Evolutionary conservation across 805 yeast genomes (phyloP), one percentile per base, ranked within the genome.

Genomic region (Candida gorgasii): DNA sequence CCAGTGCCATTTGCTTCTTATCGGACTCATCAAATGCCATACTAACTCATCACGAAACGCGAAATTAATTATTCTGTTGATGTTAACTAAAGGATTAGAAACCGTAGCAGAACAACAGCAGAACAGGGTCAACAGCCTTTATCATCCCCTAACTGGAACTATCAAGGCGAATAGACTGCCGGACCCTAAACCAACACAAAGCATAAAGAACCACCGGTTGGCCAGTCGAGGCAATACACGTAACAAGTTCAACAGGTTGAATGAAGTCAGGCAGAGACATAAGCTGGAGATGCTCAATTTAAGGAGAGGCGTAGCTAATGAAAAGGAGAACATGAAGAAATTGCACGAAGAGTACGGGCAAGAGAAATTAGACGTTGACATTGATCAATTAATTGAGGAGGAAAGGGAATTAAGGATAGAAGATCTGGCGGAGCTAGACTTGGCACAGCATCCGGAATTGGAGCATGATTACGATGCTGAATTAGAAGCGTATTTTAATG

Each of bases 371-470:
- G 48, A 46, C 3, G 36, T 48, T 7, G 61, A 55, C 22, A 40
- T 51, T 11, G 59, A 60, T 26, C 50, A 49, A 36, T 46, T 59
- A 27, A 48, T 61, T 7, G 59, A 59, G 8, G 63, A 59, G 17
- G 61, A 62, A 36, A 32, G 49, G 26, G 49, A 49, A 16, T 18
- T 44, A 26, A 29, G 32, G n/a, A n/a, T 12, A 30, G 26, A 14
- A 12, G 40, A 26, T n/a, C n/a, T n/a, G n/a, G n/a, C n/a, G n/a
- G 33, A 39, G 23, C 28, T 27, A 26, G 36, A 39, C n/a, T n/a
- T n/a, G n/a, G n/a, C n/a, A n/a, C n/a, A n/a, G n/a, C n/a, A n/a
- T n/a, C n/a, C n/a, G n/a, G n/a, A n/a, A n/a, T n/a, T n/a, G 35
- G 29, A 22, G 20, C n/a, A 15, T 26, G 37, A 40, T n/a, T 49